Conservation (phyloP, 2,329 filamentous ascomycete genomes). For the Clarireedia sp. region DNA sequence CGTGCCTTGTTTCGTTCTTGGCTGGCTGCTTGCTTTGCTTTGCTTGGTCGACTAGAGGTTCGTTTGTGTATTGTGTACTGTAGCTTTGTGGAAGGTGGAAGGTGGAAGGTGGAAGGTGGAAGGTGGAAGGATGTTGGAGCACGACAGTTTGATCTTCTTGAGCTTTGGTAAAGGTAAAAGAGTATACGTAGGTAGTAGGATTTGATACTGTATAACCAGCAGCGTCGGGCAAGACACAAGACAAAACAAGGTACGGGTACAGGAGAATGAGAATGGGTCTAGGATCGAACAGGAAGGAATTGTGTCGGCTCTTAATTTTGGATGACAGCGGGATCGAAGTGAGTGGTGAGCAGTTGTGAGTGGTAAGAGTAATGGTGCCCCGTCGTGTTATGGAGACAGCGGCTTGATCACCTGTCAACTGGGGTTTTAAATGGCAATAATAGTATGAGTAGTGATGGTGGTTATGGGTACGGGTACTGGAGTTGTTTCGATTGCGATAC, state of each 20-base stretch:
- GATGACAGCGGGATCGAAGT: too few species aligned
- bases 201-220: neutral
- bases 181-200: neutral
- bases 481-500: too few species aligned
- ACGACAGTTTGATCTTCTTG: slow-evolving; percentile 9
- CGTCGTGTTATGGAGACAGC: too few species aligned
- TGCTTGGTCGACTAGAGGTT: neutral
- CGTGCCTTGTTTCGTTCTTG: neutral
- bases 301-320: neutral
- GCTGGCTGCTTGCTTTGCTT: too few species aligned
- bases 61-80: neutral
- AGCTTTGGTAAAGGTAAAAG: slow-evolving; percentile 3
- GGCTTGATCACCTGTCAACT: too few species aligned
- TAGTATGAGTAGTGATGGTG: too few species aligned
- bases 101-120: too few species aligned
- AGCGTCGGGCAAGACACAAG: neutral
- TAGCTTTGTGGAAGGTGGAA: slow-evolving; percentile 4
- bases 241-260: neutral
- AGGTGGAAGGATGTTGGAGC: neutral
- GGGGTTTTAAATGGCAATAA: too few species aligned
- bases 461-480: too few species aligned
- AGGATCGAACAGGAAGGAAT: neutral
- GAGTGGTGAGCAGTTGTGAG: too few species aligned
- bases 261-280: too few species aligned
- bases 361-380: too few species aligned